Evolutionary conservation across 2,329 filamentous ascomycete genomes (phyloP).

Genomic region (Fusarium beomiforme): DNA sequence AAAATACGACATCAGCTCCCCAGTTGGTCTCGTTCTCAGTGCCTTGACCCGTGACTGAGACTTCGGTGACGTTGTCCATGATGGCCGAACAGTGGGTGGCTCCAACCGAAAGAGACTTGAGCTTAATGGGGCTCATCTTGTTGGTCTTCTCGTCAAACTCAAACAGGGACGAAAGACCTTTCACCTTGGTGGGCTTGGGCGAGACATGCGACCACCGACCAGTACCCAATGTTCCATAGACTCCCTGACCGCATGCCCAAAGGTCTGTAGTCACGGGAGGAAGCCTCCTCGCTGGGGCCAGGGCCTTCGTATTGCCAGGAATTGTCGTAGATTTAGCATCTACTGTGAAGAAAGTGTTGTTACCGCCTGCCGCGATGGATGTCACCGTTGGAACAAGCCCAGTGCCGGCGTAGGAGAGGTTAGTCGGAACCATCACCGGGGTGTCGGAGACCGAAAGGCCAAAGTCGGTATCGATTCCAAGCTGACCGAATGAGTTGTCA

Average conservation of each 20-base stretch:
- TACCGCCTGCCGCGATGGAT: constrained; percentile 83
- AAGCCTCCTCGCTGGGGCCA: constrained; percentile 47
- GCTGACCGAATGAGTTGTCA: constrained; percentile 90
- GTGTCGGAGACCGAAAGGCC: constrained; percentile 72
- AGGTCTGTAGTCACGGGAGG: constrained; percentile 65
- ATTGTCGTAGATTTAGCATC: constrained; percentile 70
- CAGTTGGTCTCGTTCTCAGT: constrained; percentile 81
- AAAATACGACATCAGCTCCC: constrained; percentile 90
- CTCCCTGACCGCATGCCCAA: constrained; percentile 88
- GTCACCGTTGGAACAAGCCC: constrained; percentile 74
- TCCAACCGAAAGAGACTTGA: constrained; percentile 78
- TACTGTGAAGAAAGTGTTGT: constrained; percentile 87
- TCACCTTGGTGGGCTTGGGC: constrained; percentile 79
- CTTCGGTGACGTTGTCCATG: constrained; percentile 81
- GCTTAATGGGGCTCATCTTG: constrained; percentile 78
- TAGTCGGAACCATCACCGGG: constrained; percentile 76
- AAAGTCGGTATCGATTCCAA: constrained; percentile 79
- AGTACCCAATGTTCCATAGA: constrained; percentile 83
- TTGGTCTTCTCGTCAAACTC: constrained; percentile 85
- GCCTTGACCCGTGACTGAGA: constrained; percentile 61
- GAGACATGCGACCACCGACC: constrained; percentile 92
- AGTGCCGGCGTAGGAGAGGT: constrained; percentile 76
- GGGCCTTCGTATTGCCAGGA: constrained; percentile 23
- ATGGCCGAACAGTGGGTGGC: constrained; percentile 83
- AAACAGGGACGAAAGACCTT: constrained; percentile 81